Evolutionary conservation across 1,139 yeast genomes (phyloP), one percentile per base, ranked within the genome.

Genomic region (Hyphopichia pseudoburtonii): DNA sequence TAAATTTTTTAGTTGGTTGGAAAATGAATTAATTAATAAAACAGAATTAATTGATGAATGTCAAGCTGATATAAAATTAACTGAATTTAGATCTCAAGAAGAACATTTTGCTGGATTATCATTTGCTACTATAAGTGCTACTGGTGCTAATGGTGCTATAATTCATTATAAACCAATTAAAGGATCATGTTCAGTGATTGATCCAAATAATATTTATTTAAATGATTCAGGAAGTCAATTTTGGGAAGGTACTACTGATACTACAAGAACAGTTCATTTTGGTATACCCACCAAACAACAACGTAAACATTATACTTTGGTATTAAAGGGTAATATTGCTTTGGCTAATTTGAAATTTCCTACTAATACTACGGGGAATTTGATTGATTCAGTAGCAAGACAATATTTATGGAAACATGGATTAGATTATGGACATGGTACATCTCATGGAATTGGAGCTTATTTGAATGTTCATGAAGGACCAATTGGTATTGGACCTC

Each of bases 401-500:
- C 97, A 90, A 63, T 78, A 60, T 56, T 70, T 94, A 50, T 92
- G 98, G 98, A 64, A 74, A 28, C 62, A 80, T 36, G 97, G 97
- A 1, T 70, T 92, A 38, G 97, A 94, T 62, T 94, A 92, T 62
- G 80, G 85, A 38, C 99, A 94, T 60, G 97, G 98, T 21, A 94
- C 98, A 1, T 94, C 97, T 2, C 99, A 94, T 60, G 98, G 98
- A n/a, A 81, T 94, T 36, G 98, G 97, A 3, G 73, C 95, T 1
- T 92, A 71, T 56, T 76, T 94, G 46, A 92, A 92, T 55, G 98
- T 92, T 29, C 98, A 94, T 58, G 97, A 94, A 57, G 96, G 96
- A 3, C 98, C 98, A 11, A 81, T 90, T 41, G 96, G 97, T 8
- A 85, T 92, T 51, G 94, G 96, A 2, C 78, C 82, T 48, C 74